Evolutionary conservation across 139 green algal species (phyloP), one percentile per base, ranked within the genome.

Genomic region (Protoeuglena noctilucae): DNA sequence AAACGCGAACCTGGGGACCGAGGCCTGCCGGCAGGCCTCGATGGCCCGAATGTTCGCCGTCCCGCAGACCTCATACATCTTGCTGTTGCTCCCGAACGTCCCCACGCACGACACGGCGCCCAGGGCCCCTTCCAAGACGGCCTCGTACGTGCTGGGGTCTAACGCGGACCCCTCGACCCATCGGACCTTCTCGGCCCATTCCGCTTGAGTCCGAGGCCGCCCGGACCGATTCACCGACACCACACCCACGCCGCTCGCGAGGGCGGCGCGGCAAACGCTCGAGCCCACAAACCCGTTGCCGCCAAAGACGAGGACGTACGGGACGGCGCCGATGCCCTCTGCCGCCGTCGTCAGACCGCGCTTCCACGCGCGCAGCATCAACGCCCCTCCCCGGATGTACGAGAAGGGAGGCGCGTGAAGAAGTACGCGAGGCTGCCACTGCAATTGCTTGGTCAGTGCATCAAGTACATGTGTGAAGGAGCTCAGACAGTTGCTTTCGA

Each of bases 281-380:
- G 60, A 83, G 48, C 86, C 86, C 18, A 95, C 85, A 61, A 86
- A 95, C 48, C 86, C 85, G 29, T 72, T 80, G 31, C 85, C 86
- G 21, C 86, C 86, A 70, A 95, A 90, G 12, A 95, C 81, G 4
- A 95, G 53, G 17, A 93, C n/a, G n/a, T n/a, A n/a, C n/a, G n/a
- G n/a, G n/a, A n/a, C n/a, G n/a, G n/a, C n/a, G n/a, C n/a, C n/a
- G n/a, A n/a, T n/a, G n/a, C n/a, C n/a, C n/a, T n/a, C n/a, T n/a
- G n/a, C n/a, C n/a, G n/a, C n/a, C n/a, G n/a, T n/a, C n/a, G n/a
- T n/a, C n/a, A n/a, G n/a, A n/a, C n/a, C n/a, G n/a, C n/a, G n/a
- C n/a, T n/a, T n/a, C n/a, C n/a, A n/a, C n/a, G n/a, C n/a, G n/a
- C n/a, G n/a, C n/a, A n/a, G n/a, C n/a, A n/a, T n/a, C n/a, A n/a